Base-by-base conservation (phyloP, 208 protist genomes). In the Wallacemonas sp. region DNA sequence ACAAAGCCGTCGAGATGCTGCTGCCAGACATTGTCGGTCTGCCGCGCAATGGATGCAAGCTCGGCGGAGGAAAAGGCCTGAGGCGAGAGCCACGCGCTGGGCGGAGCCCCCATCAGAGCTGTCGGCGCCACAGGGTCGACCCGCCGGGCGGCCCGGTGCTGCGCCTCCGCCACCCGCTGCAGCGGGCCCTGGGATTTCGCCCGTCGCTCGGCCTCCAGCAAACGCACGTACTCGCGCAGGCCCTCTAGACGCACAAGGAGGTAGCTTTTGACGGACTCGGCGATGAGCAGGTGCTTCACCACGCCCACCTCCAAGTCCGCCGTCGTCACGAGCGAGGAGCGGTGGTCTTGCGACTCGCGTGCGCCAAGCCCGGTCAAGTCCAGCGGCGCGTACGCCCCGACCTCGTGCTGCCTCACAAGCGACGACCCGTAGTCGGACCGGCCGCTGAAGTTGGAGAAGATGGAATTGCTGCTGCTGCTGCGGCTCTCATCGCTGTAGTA, bases 1-100 rank as follows among this genome's bases (percentile, higher is more conserved):
- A 91, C 75, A 29, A 88, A 55, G 12, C 65, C 63, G 49, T 88
- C 63, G 65, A 86, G 77, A 55, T 84, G 64, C 18, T 70, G 73
- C 16, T 41, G 52, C 36, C 74, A 82, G 29, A 73, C 28, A 10
- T 32, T 46, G 11, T 74, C 46, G 5, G 65, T 44, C 3, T 46
- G 70, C 20, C 31, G 1, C 48, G 16, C 32, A 3, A 59, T 41
- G 16, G 8, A 42, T 3, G 52, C 32, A 5, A 59, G 32, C 52
- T 59, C 52, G 10, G 29, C 1, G 7, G 52, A 39, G 31, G 52
- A 33, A n/a, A 28, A 41, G 0, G 52, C 31, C 16, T 59, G 5
- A 3, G 26, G 31, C 3, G 52, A 59, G 16, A 59, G 52, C 52
- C 52, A 59, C 4, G 3, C 22, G n/a, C 31, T 25, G 8, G 10